Base-by-base conservation (phyloP, 2,329 filamentous ascomycete species). In the Fusarium domesticum region DNA sequence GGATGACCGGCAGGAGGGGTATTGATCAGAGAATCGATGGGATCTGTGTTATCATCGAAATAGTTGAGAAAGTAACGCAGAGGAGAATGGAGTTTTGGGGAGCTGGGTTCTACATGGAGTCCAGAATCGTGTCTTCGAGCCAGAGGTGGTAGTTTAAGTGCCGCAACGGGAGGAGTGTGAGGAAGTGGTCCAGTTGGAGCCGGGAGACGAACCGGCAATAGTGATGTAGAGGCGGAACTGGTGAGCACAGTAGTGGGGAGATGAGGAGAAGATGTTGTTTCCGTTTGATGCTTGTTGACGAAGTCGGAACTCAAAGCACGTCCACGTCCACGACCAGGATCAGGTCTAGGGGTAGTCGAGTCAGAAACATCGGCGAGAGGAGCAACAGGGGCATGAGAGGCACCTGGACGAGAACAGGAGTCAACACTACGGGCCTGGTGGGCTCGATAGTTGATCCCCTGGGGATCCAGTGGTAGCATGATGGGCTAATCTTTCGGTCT, bases 41-140 rank as follows among this genome's bases (percentile, higher is more conserved):
- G 44, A 32, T 47, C 37, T 32, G 38, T 47, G 39, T 39, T 41
- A 30, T 39, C 42, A 42, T 62, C 54, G 37, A 46, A 51, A 36
- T 58, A 53, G 35, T 56, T 62, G 35, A 61, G 47, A 6, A 62
- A 63, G 37, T 64, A 54, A 31, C 63, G 60, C 43, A 65, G 53
- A 38, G 63, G 61, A 30, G 63, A 65, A 11, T 58, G 59, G 18
- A 57, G 55, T 47, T 55, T 64, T 42, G 48, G 61, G 33, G 53
- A 64, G 51, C 53, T 58, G 20, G 58, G 44, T 38, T 62, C 61
- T 54, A 56, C 54, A 58, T 53, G 45, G 48, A 53, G 51, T 45
- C 45, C 40, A 25, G 51, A 42, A 38, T 61, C 59, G 33, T 45
- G 56, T 35, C 47, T 43, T 51, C 50, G 61, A 45, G 42, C 49